Conservation (phyloP, 441 rosid genomes). For the Hura crepitans region DNA sequence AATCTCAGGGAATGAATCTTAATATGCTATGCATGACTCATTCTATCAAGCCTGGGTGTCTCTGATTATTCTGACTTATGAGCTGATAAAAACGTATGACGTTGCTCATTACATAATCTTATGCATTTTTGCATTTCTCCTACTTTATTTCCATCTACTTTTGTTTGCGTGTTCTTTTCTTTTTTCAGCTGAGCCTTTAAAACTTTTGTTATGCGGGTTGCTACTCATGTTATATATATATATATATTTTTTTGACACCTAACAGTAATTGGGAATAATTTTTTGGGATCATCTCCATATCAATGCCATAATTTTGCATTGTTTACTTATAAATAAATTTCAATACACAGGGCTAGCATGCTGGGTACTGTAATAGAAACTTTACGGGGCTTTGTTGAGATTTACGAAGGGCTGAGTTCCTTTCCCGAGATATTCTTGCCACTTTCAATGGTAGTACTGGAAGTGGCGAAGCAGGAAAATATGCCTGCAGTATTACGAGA, state of each 20-base stretch:
- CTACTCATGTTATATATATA: background rate
- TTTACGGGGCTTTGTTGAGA: slow-evolving; percentile 51
- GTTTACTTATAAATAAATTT: slow-evolving; percentile 4
- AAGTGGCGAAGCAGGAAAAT: slow-evolving; percentile 49
- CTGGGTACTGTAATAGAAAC: slow-evolving; percentile 54
- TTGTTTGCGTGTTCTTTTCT: background rate
- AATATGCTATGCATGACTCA: background rate
- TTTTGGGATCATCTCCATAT: background rate
- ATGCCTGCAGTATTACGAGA: slow-evolving; percentile 47
- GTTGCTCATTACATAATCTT: background rate
- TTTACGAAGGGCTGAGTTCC: slow-evolving; percentile 49
- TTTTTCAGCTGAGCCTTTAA: no score
- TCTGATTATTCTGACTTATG: background rate
- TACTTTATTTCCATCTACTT: no score
- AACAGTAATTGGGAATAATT: background rate
- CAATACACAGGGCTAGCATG: slow-evolving; percentile 52
- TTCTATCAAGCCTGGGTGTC: background rate
- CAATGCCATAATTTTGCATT: no score
- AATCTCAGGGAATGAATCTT: no score
- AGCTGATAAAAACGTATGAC: background rate
- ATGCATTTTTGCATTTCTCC: background rate
- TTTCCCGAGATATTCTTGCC: slow-evolving; percentile 75
- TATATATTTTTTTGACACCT: background rate
- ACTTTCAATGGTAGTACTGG: slow-evolving; percentile 43
- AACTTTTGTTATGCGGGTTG: background rate